Conservation (phyloP, 2,329 filamentous ascomycete genomes). For the Cordyceps pruinosa region DNA sequence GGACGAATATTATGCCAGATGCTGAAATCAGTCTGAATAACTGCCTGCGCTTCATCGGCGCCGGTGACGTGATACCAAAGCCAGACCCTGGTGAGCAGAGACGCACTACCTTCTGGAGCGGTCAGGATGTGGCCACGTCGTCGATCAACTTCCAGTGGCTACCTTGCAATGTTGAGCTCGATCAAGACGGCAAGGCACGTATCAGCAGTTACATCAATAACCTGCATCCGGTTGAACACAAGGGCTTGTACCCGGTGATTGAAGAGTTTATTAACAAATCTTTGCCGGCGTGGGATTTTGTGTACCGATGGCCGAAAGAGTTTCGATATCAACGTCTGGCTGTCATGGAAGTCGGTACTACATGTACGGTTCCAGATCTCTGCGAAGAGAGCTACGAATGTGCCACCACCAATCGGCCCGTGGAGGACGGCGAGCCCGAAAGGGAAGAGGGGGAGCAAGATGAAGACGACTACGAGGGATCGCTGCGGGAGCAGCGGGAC, state of each 20-base stretch:
- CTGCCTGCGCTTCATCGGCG: background rate
- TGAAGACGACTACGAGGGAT: conserved; percentile 15
- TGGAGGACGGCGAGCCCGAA: conserved; percentile 18
- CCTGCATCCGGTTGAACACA: conserved; percentile 37
- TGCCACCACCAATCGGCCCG: conserved; percentile 16
- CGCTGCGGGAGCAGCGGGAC: conserved; percentile 15
- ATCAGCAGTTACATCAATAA: conserved; percentile 50
- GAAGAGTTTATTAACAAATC: conserved; percentile 33
- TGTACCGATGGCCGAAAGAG: conserved; percentile 26
- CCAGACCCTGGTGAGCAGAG: background rate
- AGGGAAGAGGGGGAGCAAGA: conserved; percentile 16
- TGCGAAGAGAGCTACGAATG: conserved; percentile 12
- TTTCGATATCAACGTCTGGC: conserved; percentile 24
- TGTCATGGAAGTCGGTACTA: background rate
- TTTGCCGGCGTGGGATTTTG: conserved; percentile 40
- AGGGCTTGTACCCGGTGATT: conserved; percentile 32
- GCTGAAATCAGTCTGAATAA: background rate
- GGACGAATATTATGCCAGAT: background rate
- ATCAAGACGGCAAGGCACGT: conserved; percentile 24
- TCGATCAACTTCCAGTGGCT: conserved; percentile 38
- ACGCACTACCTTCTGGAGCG: background rate
- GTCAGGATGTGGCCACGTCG: background rate
- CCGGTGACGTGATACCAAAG: background rate
- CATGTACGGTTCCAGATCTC: background rate
- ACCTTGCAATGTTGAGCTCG: conserved; percentile 41